Conservation (phyloP, 2,329 filamentous ascomycete species). For the Mycosphaerella sp. region DNA sequence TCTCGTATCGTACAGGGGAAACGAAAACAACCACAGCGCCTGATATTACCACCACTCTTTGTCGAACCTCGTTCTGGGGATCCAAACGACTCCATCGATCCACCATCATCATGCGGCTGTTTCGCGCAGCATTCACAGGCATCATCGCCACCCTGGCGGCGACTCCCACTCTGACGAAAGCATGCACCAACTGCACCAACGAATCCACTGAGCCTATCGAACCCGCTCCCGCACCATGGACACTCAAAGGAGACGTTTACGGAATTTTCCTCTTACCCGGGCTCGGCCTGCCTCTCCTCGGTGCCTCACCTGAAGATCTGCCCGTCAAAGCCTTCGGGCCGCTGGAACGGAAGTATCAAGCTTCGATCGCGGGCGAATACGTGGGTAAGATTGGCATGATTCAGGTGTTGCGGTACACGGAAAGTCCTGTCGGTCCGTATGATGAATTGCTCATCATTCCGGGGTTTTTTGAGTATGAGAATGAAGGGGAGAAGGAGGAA, state of each 20-base stretch:
- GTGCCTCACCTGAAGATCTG: neutral
- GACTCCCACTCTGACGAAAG: neutral
- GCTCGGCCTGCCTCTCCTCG: conserved; percentile 7
- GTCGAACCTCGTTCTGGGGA: too few species aligned
- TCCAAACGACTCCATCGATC: too few species aligned
- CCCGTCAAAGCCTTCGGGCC: conserved; percentile 15
- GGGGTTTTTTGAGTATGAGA: conserved; percentile 14
- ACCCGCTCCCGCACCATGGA: conserved; percentile 13
- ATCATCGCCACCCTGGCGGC: neutral
- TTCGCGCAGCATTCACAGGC: neutral
- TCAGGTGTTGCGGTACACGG: conserved; percentile 20
- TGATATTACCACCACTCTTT: too few species aligned
- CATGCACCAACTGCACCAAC: conserved; percentile 17
- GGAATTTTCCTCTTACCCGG: conserved; percentile 12
- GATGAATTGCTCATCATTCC: conserved; percentile 23
- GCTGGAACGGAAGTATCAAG: conserved; percentile 11
- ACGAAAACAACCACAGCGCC: too few species aligned
- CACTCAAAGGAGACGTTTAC: conserved; percentile 17
- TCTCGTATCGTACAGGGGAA: too few species aligned
- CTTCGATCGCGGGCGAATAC: conserved; percentile 12
- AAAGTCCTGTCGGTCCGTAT: conserved; percentile 20
- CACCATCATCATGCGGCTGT: neutral
- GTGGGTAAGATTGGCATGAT: conserved; percentile 18
- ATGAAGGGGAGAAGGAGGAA: conserved; percentile 1
- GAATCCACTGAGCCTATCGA: conserved; percentile 15